Base-by-base conservation (phyloP, 2,329 filamentous ascomycete genomes). In the Ustulina deusta region DNA sequence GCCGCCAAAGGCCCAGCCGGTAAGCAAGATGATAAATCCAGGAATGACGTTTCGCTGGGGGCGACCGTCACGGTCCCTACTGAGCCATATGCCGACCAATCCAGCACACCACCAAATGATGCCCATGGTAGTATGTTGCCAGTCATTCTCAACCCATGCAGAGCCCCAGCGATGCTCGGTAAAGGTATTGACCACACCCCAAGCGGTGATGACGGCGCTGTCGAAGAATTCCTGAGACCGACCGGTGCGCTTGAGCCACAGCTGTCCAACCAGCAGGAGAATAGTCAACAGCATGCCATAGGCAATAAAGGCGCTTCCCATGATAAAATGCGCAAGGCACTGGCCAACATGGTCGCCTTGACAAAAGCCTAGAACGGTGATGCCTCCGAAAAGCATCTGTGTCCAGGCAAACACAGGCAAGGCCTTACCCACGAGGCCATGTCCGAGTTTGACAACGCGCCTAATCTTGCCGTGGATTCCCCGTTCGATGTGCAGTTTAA, bases 121-220 rank as follows among this genome's bases (percentile, higher is more conserved):
- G n/a, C 96, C 96, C 95, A 99, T 98, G n/a, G 92, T 93, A 0
- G 96, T 99, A 80, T 99, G 96, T 79, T 99, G 95, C 82, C 97
- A 89, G 79, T 99, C 96, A 77, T 97, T 98, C 80, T 88, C 89
- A 60, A 92, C 93, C 96, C 96, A 99, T 0, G 88, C 86, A 0
- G 85, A 85, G 62, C 96, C 96, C 96, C 96, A 99, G 60, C 92
- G 89, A 78, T 99, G 96, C 80, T 98, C 96, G 20, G 96, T 99
- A 74, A 99, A 98, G 9, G 96, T 98, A 80, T 98, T 99, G 81
- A 99, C 91, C 77, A 93, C 97, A 38, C 95, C 96, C 96, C 96
- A 99, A 0, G 91, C 90, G 0, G 94, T 93, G 77, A 99, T 98
- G 73, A 97, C 87, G 57, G 91, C 81, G 69, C 92, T 96, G 80